Evolutionary conservation across 768 basidiomycete genomes (phyloP), one percentile per base, ranked within the genome.

Genomic region (Lentinula sp.): DNA sequence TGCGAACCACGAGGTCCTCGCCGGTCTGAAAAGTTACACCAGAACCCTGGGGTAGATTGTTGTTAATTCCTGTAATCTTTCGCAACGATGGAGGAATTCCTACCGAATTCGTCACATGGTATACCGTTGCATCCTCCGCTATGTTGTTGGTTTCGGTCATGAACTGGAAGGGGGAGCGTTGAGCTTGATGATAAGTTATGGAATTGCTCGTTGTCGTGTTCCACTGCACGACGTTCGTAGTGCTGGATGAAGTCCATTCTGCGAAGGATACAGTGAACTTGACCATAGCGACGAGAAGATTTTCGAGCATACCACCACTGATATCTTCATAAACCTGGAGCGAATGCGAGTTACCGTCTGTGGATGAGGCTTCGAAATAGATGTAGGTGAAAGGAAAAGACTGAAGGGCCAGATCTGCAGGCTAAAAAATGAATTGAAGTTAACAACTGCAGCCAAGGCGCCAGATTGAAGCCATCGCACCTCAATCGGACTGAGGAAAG

Each of bases 371-470:
- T 16, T 76, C 70, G 3, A 82, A 62, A 33, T 73, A 68, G 51
- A 83, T 64, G 60, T 83, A 83, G 1, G 76, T 73, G 67, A 83
- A 81, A 0, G 85, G 84, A 18, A 83, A 72, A 3, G 84, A 85
- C 61, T 84, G 82, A 35, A 72, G 74, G 23, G 76, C 73, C 48
- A 80, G 70, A 64, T 85, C 80, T 6, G 66, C 64, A 7, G 80
- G 79, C 83, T 84, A 42, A 3, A 6, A 41, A 18, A 3, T 3
- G 20, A 15, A 51, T 32, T 37, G 18, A 50, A 3, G 20, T 43
- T 6, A 15, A 37, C 7, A 57, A 16, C 16, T 8, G 20, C 23
- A 28, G 39, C 18, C 15, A 7, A 13, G 39, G 20, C 5, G n/a
- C 16, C 1, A 41, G 6, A 39, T 2, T 18, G 32, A 48, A 51